Evolutionary conservation across 2,329 filamentous ascomycete genomes (phyloP).

Genomic region (Monilinia aucupariae): DNA sequence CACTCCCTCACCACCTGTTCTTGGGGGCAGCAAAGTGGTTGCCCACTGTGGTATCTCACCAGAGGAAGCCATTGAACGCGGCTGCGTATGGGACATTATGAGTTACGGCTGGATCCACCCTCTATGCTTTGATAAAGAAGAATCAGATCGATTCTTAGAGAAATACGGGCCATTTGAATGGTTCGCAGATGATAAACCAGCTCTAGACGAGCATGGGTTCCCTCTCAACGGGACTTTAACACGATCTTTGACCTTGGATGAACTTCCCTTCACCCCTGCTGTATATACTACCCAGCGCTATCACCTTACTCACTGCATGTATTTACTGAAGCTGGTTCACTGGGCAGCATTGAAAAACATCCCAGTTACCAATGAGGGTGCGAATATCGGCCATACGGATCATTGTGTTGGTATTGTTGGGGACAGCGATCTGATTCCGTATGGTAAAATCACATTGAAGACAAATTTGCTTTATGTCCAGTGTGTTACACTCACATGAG

Average conservation of each 20-base stretch:
- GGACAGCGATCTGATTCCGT: background rate
- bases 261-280: background rate
- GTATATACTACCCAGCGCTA: background rate
- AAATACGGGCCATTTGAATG: conserved; percentile 6
- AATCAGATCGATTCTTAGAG: background rate
- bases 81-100: conserved; percentile 6
- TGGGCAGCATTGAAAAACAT: background rate
- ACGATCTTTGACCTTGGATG: background rate
- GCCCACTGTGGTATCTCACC: conserved; percentile 8
- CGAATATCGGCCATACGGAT: background rate
- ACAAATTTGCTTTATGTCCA: background rate
- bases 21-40: background rate
- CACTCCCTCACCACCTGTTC: background rate
- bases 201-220: background rate
- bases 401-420: background rate
- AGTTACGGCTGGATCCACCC: conserved; percentile 5
- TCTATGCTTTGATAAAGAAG: background rate
- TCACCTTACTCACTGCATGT: background rate
- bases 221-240: background rate
- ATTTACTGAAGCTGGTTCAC: conserved; percentile 1
- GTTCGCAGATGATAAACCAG: background rate
- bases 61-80: background rate
- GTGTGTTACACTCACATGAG: background rate
- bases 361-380: background rate
- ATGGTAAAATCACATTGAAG: background rate